Percentiles rank a stretch among this genome's conserved stretches.
Conservation (phyloP, 352 stramenopile genomes). For the Phytopythium boreale region DNA sequence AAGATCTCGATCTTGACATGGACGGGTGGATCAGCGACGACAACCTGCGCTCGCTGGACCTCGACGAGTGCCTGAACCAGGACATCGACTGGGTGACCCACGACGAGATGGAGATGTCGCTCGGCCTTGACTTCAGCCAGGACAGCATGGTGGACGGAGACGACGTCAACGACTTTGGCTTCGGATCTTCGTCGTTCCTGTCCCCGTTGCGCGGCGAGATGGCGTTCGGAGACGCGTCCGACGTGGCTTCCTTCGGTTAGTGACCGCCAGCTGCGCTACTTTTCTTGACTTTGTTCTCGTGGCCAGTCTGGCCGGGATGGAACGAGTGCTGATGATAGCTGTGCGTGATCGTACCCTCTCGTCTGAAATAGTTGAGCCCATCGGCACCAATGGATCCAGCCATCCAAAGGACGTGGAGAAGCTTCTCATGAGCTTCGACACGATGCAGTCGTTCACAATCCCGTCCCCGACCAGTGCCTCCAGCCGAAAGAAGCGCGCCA, state of each 20-base stretch:
- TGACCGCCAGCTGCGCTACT: slow-evolving; percentile 11
- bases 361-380: slow-evolving; percentile 49
- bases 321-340: slow-evolving; percentile 36
- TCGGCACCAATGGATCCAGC: slow-evolving; percentile 35
- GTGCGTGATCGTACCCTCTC: slow-evolving; percentile 14
- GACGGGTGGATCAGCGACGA: slow-evolving; percentile 81
- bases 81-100: slow-evolving; percentile 82
- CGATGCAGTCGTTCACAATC: slow-evolving; percentile 78
- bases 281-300: slow-evolving; percentile 32
- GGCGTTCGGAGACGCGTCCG: slow-evolving; percentile 42
- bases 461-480: slow-evolving; percentile 70
- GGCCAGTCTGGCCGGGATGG: slow-evolving; percentile 18
- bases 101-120: slow-evolving; percentile 58
- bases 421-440: slow-evolving; percentile 88
- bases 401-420: slow-evolving; percentile 62
- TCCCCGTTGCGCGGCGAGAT: slow-evolving; percentile 48
- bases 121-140: slow-evolving; percentile 52
- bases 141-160: slow-evolving; percentile 29
- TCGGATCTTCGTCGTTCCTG: slow-evolving; percentile 47
- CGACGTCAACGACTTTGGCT: slow-evolving; percentile 66
- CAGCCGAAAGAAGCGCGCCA: slow-evolving; percentile 42
- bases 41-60: slow-evolving; percentile 68
- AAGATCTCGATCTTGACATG: slow-evolving; percentile 37
- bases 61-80: slow-evolving; percentile 72
- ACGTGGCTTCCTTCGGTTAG: slow-evolving; percentile 75